Conservation (phyloP, 2,329 filamentous ascomycete genomes). For the Diaporthe eres region DNA sequence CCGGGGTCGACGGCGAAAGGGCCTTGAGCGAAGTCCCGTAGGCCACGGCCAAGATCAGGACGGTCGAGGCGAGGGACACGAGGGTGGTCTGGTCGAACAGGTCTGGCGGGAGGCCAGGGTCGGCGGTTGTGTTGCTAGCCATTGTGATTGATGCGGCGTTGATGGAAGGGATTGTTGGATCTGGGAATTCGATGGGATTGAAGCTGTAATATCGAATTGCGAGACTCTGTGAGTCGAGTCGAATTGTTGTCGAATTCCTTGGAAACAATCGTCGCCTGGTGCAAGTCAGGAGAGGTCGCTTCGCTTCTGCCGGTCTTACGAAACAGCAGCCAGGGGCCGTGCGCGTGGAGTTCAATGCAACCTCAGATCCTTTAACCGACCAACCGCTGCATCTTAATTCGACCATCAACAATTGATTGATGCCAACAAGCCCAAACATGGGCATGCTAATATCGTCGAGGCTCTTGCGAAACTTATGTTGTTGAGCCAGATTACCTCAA, state of each 20-base stretch:
- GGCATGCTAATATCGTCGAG: background rate
- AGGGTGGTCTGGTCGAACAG: slow-evolving; percentile 73
- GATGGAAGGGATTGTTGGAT: background rate
- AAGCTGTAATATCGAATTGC: background rate
- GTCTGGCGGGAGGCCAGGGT: slow-evolving; percentile 62
- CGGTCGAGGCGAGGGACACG: slow-evolving; percentile 68
- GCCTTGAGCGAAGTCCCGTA: slow-evolving; percentile 63
- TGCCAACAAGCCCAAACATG: too few species aligned
- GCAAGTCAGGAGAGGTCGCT: slow-evolving; percentile 10
- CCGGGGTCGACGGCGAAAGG: slow-evolving; percentile 64
- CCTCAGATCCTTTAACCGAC: background rate
- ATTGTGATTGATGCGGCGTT: slow-evolving; percentile 12
- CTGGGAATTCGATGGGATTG: background rate
- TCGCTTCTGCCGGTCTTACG: slow-evolving; percentile 11
- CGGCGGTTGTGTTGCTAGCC: slow-evolving; percentile 24
- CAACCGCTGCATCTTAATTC: background rate
- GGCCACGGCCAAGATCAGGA: slow-evolving; percentile 66
- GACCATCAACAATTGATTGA: background rate
- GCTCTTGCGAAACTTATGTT: background rate
- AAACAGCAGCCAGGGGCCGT: slow-evolving; percentile 25
- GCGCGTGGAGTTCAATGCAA: background rate
- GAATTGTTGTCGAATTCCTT: background rate
- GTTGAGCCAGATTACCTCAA: too few species aligned
- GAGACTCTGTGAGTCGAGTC: background rate
- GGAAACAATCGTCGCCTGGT: background rate